Percentiles rank a stretch among this genome's conserved stretches.
Evolutionary conservation across 2,329 filamentous ascomycete species (phyloP).

Genomic region (Fusarium sp.): DNA sequence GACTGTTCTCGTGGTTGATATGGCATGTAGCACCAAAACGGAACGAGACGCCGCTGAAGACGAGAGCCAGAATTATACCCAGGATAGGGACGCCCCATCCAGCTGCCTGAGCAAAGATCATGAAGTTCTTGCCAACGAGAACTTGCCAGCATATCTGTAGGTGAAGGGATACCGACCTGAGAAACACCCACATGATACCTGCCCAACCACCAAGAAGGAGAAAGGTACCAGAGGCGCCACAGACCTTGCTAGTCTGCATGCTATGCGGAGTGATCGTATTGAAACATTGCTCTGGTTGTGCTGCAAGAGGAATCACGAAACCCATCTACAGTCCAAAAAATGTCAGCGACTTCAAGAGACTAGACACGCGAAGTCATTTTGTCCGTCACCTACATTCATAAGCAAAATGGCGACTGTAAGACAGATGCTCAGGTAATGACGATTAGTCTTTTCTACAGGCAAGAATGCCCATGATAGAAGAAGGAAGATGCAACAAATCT

Average conservation of each 20-base stretch:
- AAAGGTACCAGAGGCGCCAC: constrained; percentile 88
- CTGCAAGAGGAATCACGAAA: constrained; percentile 87
- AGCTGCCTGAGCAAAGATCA: constrained; percentile 80
- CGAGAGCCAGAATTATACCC: constrained; percentile 78
- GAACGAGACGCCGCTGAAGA: constrained; percentile 91
- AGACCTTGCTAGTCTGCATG: constrained; percentile 83
- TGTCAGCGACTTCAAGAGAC: constrained; percentile 26
- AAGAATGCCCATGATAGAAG: constrained; percentile 81
- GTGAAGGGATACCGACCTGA: constrained; percentile 90
- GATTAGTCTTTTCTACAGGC: constrained; percentile 86
- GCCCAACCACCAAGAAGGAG: constrained; percentile 87
- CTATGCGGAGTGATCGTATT: constrained; percentile 93
- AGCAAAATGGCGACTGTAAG: constrained; percentile 78
- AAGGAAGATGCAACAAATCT: constrained; percentile 77
- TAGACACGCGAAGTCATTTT: not conserved
- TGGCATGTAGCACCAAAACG: constrained; percentile 92
- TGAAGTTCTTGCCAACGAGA: constrained; percentile 86
- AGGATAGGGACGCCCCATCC: constrained; percentile 87
- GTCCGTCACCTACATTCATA: constrained; percentile 73
- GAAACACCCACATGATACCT: constrained; percentile 88
- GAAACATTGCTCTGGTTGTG: constrained; percentile 82
- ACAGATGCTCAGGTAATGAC: constrained; percentile 93
- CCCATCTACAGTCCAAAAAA: constrained; percentile 67
- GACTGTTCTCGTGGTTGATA: constrained; percentile 87
- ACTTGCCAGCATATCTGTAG: constrained; percentile 98